Conservation (phyloP, 2,329 filamentous ascomycete genomes). For the Sporothrix pallida region DNA sequence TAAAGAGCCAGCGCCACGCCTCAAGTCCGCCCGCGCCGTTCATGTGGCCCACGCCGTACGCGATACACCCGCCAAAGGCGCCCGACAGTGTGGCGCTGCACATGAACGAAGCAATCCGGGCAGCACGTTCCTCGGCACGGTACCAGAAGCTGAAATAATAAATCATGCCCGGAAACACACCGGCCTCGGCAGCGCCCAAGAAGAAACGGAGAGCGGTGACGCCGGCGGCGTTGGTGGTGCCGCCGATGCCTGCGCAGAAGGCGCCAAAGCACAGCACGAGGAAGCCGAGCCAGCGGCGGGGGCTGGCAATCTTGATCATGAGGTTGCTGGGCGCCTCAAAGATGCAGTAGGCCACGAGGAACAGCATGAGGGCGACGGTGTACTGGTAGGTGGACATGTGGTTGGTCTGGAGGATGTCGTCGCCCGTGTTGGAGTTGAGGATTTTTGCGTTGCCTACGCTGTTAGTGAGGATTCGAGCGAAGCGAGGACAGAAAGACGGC, state of each 20-base stretch:
- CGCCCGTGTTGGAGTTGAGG: conserved; percentile 62
- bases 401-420: conserved; percentile 68
- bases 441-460: conserved; percentile 63
- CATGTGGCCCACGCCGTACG: conserved; percentile 75
- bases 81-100: conserved; percentile 73
- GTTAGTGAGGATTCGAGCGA: neutral
- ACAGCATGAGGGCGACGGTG: conserved; percentile 62
- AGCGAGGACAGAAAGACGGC: neutral
- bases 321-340: conserved; percentile 72
- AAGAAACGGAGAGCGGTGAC: conserved; percentile 71
- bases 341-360: conserved; percentile 64
- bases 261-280: conserved; percentile 72
- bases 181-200: conserved; percentile 67
- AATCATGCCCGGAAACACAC: conserved; percentile 47
- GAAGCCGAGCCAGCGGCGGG: conserved; percentile 68
- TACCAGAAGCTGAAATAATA: conserved; percentile 78
- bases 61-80: conserved; percentile 69
- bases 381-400: conserved; percentile 67
- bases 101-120: conserved; percentile 73
- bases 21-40: conserved; percentile 64
- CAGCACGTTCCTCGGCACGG: conserved; percentile 69
- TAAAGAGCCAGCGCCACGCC: conserved; percentile 74
- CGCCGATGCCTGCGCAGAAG: conserved; percentile 70
- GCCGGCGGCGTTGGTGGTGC: conserved; percentile 64
- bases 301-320: conserved; percentile 67